Percentiles rank a stretch among this genome's conserved stretches.
These are phyloP conservation scores for Spongospora subterranea DNA, from an alignment of 208 protist species.

Conservation along the genomic window DNA sequence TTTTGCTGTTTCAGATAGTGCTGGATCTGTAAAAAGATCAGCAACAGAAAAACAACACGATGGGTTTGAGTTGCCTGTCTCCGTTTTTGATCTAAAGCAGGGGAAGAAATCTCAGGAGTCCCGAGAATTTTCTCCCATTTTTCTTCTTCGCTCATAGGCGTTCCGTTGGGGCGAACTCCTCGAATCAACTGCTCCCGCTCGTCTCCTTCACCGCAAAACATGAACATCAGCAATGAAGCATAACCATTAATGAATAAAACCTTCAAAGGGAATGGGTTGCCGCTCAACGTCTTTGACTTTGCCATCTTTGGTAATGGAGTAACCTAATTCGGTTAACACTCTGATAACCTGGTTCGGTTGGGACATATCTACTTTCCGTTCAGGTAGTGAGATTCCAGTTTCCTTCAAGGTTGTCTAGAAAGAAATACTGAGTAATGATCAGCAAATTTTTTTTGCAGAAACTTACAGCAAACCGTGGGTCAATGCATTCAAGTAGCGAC, in stretches of 20 bases:
- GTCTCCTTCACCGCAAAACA: neutral
- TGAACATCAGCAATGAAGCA: neutral
- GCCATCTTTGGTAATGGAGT: neutral
- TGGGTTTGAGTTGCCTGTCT: neutral
- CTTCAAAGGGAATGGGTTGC: neutral
- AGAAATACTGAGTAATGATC: neutral
- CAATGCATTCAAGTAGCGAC: neutral
- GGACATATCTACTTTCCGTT: neutral
- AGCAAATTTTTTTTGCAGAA: neutral
- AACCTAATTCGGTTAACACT: neutral
- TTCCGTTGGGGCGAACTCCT: neutral
- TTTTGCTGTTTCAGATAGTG: neutral
- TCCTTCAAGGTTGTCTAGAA: neutral
- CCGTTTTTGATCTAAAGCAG: conserved; percentile 47
- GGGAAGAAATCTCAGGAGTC: neutral
- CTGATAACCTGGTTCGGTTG: neutral
- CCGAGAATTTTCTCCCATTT: conserved; percentile 22
- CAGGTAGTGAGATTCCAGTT: neutral
- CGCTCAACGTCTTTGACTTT: conserved; percentile 5
- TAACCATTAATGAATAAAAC: conserved; percentile 12
- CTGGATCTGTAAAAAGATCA: neutral
- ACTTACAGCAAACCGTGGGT: neutral
- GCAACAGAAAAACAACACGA: neutral
- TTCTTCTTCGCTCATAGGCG: conserved; percentile 7
- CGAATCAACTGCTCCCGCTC: neutral